A percentile compares a stretch with the other conserved stretches of the same genome.
Conservation (phyloP, 1,284 basidiomycete genomes). For the Ganoderma multipileum region DNA sequence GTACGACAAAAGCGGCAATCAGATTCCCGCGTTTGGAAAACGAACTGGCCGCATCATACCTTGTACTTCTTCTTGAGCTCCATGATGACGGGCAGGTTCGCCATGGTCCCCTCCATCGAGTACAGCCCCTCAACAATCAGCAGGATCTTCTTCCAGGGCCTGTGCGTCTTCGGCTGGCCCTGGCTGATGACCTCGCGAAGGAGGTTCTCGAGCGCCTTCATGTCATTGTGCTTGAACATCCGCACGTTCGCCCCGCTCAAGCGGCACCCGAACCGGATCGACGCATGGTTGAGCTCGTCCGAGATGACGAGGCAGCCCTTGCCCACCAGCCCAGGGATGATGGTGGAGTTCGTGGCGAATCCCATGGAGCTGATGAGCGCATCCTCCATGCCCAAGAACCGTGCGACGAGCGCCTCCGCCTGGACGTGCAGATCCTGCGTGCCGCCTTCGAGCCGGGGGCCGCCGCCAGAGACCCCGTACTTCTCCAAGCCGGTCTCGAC, state of each 20-base stretch:
- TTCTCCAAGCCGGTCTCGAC: constrained; percentile 83
- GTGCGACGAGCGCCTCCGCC: constrained; percentile 88
- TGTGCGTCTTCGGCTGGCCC: constrained; percentile 95
- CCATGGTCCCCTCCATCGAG: constrained; percentile 97
- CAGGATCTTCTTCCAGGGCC: constrained; percentile 99
- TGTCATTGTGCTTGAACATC: constrained; percentile 98
- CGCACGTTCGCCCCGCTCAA: constrained; percentile 90
- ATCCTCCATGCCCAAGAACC: constrained; percentile 91
- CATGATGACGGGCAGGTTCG: constrained; percentile 85
- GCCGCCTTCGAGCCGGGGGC: constrained; percentile 84
- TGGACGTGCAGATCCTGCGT: constrained; percentile 85
- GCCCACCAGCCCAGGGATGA: constrained; percentile 89
- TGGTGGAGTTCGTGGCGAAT: constrained; percentile 97
- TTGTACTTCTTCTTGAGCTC: constrained; percentile 97
- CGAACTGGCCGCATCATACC: constrained; percentile 50
- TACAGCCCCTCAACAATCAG: constrained; percentile 96
- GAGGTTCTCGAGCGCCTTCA: constrained; percentile 82
- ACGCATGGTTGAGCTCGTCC: constrained; percentile 97
- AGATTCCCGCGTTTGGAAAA: background rate
- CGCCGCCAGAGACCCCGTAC: constrained; percentile 84
- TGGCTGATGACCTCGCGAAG: constrained; percentile 95
- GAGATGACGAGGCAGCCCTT: constrained; percentile 97
- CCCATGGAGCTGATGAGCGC: constrained; percentile 95
- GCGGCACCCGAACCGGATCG: constrained; percentile 92
- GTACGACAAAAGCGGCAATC: constrained; percentile 14